A percentile compares a stretch with the other conserved stretches of the same genome.
phyloP scores from a whole-genome alignment of 352 stramenopile species.

The Pythium aquatile region DNA sequence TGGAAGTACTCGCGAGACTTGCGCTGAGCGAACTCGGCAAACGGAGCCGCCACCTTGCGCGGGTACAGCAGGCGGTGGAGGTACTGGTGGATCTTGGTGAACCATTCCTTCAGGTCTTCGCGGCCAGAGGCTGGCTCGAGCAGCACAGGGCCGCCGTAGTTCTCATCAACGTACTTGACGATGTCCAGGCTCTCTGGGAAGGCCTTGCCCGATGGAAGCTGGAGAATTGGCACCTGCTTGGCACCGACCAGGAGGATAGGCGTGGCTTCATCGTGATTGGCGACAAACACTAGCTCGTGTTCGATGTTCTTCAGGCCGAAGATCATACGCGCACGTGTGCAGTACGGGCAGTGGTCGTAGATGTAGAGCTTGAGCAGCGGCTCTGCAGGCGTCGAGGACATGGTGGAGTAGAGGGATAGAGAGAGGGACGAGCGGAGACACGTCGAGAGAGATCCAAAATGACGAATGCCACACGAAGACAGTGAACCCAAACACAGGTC shows the following conservation, averaged over 20 bases:
- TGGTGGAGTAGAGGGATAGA: neutral
- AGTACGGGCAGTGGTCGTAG: slow-evolving; percentile 65
- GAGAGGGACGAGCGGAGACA: neutral
- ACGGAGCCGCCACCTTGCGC: slow-evolving; percentile 10
- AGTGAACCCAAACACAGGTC: neutral
- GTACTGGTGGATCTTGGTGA: slow-evolving; percentile 33
- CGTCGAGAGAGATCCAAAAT: neutral
- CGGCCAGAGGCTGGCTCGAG: slow-evolving; percentile 34
- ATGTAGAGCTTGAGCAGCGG: slow-evolving; percentile 42
- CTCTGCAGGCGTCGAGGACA: neutral
- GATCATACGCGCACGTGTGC: slow-evolving; percentile 51
- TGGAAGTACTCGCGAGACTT: slow-evolving; percentile 56
- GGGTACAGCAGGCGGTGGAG: slow-evolving; percentile 5
- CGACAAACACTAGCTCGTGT: slow-evolving; percentile 37
- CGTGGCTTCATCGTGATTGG: slow-evolving; percentile 43
- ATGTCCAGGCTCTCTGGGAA: slow-evolving; percentile 47
- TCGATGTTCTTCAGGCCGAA: slow-evolving; percentile 41
- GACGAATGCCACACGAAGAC: neutral
- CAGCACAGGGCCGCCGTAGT: slow-evolving; percentile 31
- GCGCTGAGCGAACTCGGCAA: slow-evolving; percentile 45
- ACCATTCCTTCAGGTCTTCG: slow-evolving; percentile 45
- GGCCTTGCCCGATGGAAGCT: slow-evolving; percentile 26
- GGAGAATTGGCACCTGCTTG: slow-evolving; percentile 36
- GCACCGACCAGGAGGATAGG: slow-evolving; percentile 33
- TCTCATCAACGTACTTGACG: slow-evolving; percentile 40